phyloP scores from a whole-genome alignment of 352 stramenopile species.

The Globisporangium cystogenes region DNA sequence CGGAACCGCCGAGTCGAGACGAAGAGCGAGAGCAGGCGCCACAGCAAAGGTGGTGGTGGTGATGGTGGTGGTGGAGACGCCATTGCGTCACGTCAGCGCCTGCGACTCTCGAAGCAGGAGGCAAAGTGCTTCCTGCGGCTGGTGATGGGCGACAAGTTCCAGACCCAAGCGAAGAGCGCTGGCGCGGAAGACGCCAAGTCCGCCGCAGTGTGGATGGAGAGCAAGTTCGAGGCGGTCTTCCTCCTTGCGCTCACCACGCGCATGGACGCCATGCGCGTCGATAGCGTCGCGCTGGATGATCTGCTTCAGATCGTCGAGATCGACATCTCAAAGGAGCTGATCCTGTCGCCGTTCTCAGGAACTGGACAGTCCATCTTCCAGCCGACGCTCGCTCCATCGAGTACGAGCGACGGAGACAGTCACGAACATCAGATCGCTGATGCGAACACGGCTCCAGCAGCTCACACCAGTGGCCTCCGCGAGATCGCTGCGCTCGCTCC shows the following conservation, averaged over 20 bases:
- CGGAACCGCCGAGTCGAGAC: not conserved
- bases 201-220: constrained; percentile 25
- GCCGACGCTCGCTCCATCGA: not conserved
- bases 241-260: constrained; percentile 15
- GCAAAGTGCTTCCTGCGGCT: constrained; percentile 38
- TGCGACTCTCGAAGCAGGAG: constrained; percentile 31
- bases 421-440: not conserved
- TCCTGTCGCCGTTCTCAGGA: constrained; percentile 17
- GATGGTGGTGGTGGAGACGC: not conserved
- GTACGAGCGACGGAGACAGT: not conserved
- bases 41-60: not conserved
- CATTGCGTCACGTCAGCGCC: not conserved
- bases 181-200: constrained; percentile 5
- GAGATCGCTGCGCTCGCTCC: constrained; percentile 2
- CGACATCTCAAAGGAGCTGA: constrained; percentile 14
- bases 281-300: constrained; percentile 24
- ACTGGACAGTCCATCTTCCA: constrained; percentile 2
- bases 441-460: not conserved
- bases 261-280: not conserved
- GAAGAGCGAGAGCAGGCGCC: not conserved
- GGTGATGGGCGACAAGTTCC: constrained; percentile 33
- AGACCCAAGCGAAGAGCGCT: not conserved
- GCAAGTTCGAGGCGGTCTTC: constrained; percentile 29
- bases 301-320: constrained; percentile 18
- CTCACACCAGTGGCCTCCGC: not conserved